Conservation (phyloP, 2,329 filamentous ascomycete genomes). For the Fragosphaeria purpurea region DNA sequence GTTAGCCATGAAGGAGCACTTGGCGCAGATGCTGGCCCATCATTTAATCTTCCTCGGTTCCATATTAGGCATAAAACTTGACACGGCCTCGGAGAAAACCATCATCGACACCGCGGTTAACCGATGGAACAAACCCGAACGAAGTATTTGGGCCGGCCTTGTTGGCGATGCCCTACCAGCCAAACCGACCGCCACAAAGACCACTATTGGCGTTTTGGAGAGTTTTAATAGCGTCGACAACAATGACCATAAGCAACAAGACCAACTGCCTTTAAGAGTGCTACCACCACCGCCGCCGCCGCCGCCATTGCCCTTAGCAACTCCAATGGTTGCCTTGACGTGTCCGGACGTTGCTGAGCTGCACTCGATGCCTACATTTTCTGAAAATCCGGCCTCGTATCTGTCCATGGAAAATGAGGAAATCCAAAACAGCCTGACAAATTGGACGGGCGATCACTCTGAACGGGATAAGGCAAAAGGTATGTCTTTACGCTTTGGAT, state of each 20-base stretch:
- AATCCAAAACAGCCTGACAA: neutral
- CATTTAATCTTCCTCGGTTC: constrained; percentile 21
- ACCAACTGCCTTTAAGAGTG: neutral
- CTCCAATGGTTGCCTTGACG: constrained; percentile 12
- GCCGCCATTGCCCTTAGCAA: neutral
- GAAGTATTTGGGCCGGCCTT: constrained; percentile 18
- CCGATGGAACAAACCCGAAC: constrained; percentile 22
- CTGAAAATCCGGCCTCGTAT: constrained; percentile 15
- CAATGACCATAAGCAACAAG: neutral
- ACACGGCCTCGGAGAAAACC: constrained; percentile 19
- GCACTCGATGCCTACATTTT: constrained; percentile 8
- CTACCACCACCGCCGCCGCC: neutral
- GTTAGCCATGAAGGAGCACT: constrained; percentile 23
- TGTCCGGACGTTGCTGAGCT: constrained; percentile 12
- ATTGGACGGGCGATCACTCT: neutral
- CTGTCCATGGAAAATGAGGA: constrained; percentile 17
- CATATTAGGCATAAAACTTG: constrained; percentile 20
- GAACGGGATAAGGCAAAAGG: neutral
- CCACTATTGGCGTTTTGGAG: no score
- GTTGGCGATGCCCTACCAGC: neutral
- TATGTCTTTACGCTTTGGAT: no score
- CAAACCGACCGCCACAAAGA: neutral
- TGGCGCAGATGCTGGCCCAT: constrained; percentile 23
- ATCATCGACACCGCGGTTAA: constrained; percentile 20
- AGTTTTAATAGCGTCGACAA: neutral